These are phyloP conservation scores for Ligustrum vulgare DNA, from an alignment of 257 asterid species.

Conservation along the genomic window DNA sequence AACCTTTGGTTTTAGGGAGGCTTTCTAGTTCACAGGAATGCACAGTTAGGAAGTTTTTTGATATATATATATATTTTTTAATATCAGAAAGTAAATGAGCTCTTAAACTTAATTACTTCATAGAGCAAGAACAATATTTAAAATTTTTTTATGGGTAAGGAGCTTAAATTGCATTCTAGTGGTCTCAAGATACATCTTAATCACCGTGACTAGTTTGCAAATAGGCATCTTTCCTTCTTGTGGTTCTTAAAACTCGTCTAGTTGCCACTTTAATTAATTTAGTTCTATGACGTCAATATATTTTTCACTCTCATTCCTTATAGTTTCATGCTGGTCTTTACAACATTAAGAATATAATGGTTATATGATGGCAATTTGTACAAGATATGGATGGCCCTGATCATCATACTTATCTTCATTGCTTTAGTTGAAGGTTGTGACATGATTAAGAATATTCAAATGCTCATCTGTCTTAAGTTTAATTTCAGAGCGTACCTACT, in stretches of 20 bases:
- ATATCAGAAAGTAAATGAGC: background rate
- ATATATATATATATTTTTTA: too few relatives aligned
- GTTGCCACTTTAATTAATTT: background rate
- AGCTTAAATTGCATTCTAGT: background rate
- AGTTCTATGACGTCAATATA: background rate
- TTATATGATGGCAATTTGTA: background rate
- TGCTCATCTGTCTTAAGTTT: slow-evolving; percentile 14
- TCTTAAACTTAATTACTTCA: background rate
- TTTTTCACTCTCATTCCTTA: background rate
- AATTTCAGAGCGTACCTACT: slow-evolving; percentile 62
- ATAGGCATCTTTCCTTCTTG: background rate
- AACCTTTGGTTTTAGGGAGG: background rate
- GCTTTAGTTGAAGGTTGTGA: background rate
- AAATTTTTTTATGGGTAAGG: background rate
- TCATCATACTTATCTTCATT: background rate
- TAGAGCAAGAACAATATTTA: background rate
- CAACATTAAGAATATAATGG: background rate
- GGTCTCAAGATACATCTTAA: background rate
- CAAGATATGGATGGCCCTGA: background rate
- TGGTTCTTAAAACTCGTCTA: background rate
- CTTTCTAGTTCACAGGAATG: background rate
- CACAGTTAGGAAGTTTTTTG: background rate
- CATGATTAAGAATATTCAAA: background rate
- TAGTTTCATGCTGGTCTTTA: background rate
- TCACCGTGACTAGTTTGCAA: background rate